Base-by-base conservation (phyloP, 805 yeast species). In the Sungouiozyma intestinalis region DNA sequence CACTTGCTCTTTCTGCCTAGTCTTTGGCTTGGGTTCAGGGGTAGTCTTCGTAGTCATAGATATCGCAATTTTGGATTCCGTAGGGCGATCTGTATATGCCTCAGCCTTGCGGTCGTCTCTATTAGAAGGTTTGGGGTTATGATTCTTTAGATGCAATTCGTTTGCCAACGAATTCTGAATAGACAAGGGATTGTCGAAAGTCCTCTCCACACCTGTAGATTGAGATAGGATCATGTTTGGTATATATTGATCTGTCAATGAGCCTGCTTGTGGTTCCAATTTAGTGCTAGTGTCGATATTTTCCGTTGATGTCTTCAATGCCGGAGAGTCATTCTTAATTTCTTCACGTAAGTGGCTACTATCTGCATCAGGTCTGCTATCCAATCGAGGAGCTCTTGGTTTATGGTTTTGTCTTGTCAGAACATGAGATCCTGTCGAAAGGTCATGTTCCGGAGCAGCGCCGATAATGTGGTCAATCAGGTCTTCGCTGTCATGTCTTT, bases 191-290 rank as follows among this genome's bases (percentile, higher is more conserved):
- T 58, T 60, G 17, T 60, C 62, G 44, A 67, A 64, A 3, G 63
- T 64, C 40, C 68, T 55, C 32, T 72, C 76, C 33, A 68, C 64
- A 0, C 78, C 79, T 0, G 76, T 72, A 0, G 78, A 72, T 48
- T 74, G 78, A 2, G 79, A 73, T 3, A 73, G 57, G 6, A 68
- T 67, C 67, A 67, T 64, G 41, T 59, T 57, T n/a, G 68, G 71
- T 36, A 63, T 54, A 44, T 64, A 66, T 35, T 64, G 60, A 19
- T 60, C 58, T 2, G 47, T 48, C 16, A 51, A 53, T 32, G 29
- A 24, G 29, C 29, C 11, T 11, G 11, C 29, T 11, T 24, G 29
- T 6, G 29, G 29, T 24, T 24, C 29, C 11, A 24, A 24, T 24
- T 24, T 24, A 6, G 29, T 11, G 11, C 11, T 24, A 6, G 29